Evolutionary conservation across 2,329 filamentous ascomycete genomes (phyloP).

Genomic region (Colletotrichum noveboracense): DNA sequence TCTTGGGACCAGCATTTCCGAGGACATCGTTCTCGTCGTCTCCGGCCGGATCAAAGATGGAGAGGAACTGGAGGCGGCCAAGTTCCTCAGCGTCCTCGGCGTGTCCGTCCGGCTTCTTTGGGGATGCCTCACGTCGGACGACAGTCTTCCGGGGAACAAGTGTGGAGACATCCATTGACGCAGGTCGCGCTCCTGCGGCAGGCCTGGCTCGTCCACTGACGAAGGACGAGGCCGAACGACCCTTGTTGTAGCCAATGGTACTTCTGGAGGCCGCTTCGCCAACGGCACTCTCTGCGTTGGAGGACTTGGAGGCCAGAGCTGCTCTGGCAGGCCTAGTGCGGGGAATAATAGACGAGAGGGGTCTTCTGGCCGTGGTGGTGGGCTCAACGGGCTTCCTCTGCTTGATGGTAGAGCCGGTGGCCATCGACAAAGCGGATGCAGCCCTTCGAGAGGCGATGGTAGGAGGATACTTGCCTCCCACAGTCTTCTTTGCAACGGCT

Average conservation of each 20-base stretch:
- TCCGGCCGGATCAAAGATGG: constrained; percentile 60
- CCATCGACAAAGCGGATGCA: constrained; percentile 56
- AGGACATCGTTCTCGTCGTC: constrained; percentile 49
- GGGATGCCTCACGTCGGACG: constrained; percentile 17
- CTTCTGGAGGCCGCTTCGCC: constrained; percentile 75
- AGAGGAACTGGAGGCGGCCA: constrained; percentile 57
- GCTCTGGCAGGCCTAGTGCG: constrained; percentile 39
- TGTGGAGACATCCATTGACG: background rate
- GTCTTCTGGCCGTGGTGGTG: constrained; percentile 25
- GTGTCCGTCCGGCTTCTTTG: constrained; percentile 4
- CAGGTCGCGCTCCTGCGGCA: constrained; percentile 9
- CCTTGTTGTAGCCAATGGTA: constrained; percentile 86
- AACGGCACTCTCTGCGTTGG: constrained; percentile 61
- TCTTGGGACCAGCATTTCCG: constrained; percentile 27
- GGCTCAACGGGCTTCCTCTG: constrained; percentile 21
- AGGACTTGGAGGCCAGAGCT: constrained; percentile 47
- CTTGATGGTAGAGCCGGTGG: constrained; percentile 26
- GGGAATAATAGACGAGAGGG: constrained; percentile 34
- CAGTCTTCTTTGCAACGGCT: constrained; percentile 25
- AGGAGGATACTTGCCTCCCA: constrained; percentile 17
- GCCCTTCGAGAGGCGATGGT: constrained; percentile 54
- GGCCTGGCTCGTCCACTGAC: constrained; percentile 31
- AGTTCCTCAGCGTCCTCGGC: constrained; percentile 36
- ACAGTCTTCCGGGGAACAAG: background rate
- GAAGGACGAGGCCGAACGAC: constrained; percentile 61